Evolutionary conservation across 2,329 filamentous ascomycete species (phyloP).

Genomic region (Ophiostoma tasmaniense): DNA sequence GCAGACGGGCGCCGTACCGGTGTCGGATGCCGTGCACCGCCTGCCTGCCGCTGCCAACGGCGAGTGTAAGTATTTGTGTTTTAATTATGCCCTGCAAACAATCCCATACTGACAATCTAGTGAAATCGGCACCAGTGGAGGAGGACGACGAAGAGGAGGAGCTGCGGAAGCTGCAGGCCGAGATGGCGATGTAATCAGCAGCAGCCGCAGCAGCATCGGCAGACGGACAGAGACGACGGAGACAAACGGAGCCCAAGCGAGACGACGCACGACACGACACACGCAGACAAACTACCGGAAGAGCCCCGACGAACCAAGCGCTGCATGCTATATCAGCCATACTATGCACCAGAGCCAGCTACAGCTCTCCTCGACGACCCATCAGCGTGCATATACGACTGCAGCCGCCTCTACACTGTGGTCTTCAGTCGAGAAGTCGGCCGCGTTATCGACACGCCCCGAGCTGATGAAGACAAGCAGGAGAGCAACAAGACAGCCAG

Average conservation of each 20-base stretch:
- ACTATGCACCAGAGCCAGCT: neutral
- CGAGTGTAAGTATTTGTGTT: no score
- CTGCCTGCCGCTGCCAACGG: slow-evolving; percentile 67
- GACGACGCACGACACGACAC: neutral
- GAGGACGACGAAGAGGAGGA: slow-evolving; percentile 96
- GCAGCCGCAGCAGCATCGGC: neutral
- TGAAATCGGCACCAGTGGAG: slow-evolving; percentile 42
- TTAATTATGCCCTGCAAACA: no score
- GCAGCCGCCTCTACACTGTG: neutral
- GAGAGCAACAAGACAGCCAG: neutral
- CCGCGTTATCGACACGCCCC: neutral
- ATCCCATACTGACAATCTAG: slow-evolving; percentile 29
- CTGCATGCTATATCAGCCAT: neutral
- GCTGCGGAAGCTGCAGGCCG: slow-evolving; percentile 82
- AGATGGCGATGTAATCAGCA: slow-evolving; percentile 84
- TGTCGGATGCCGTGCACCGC: slow-evolving; percentile 66
- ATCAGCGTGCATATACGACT: neutral
- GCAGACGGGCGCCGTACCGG: slow-evolving; percentile 75
- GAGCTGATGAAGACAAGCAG: neutral
- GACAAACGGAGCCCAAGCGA: neutral
- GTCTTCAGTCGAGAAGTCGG: neutral
- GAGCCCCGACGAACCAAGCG: neutral
- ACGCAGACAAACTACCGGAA: neutral
- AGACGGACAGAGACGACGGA: neutral
- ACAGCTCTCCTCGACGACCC: neutral